A percentile compares a stretch with the other conserved stretches of the same genome.
Conservation (phyloP, 2,329 filamentous ascomycete genomes). For the Fusarium zealandicum region DNA sequence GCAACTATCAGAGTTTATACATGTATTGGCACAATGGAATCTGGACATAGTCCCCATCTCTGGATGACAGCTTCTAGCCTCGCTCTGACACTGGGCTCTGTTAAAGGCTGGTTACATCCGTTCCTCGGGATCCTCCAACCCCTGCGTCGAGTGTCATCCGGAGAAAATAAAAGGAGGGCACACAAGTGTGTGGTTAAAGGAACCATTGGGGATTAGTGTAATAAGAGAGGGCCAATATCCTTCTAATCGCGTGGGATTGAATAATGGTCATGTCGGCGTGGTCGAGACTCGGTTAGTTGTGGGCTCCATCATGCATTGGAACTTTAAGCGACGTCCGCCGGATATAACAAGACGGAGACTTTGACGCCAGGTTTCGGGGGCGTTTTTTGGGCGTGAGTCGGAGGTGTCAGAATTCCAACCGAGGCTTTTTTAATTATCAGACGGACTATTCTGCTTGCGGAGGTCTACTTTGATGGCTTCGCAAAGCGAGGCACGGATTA, state of each 20-base stretch:
- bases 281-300: neutral
- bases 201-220: too few relatives aligned
- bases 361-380: neutral
- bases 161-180: neutral
- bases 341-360: slow-evolving; percentile 12
- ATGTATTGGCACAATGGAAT: too few relatives aligned
- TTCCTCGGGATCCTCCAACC: neutral
- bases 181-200: too few relatives aligned
- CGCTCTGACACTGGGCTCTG: too few relatives aligned
- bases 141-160: slow-evolving; percentile 3
- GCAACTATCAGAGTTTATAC: neutral
- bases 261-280: neutral
- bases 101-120: neutral
- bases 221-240: too few relatives aligned
- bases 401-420: neutral
- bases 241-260: too few relatives aligned
- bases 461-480: too few relatives aligned
- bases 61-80: too few relatives aligned
- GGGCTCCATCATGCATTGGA: slow-evolving; percentile 2
- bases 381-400: too few relatives aligned
- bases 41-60: too few relatives aligned
- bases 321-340: slow-evolving; percentile 1
- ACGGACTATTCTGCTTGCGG: too few relatives aligned
- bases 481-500: too few relatives aligned
- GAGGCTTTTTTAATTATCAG: neutral